Percentiles rank a stretch among this genome's conserved stretches.
phyloP scores from a whole-genome alignment of 257 asterid genomes.

The Ocimum tenuiflorum region DNA sequence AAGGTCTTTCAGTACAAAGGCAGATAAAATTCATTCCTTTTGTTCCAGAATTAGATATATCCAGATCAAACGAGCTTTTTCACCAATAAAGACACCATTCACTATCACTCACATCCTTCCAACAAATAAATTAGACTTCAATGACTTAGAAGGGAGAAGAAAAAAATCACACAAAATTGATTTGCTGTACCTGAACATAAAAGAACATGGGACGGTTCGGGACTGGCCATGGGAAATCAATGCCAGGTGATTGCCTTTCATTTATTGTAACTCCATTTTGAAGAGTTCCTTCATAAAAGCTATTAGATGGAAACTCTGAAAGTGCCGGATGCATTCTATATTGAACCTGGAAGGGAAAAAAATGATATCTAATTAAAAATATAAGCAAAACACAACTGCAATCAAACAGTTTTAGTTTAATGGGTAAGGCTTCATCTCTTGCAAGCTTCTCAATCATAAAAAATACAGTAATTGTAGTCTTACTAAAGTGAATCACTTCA shows the following conservation, averaged over 20 bases:
- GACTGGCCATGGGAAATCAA: constrained; percentile 99
- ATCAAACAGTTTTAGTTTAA: constrained; percentile 3
- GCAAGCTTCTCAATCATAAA: constrained; percentile 13
- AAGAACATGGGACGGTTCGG: constrained; percentile 98
- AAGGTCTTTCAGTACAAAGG: background rate
- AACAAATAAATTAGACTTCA: constrained; percentile 1
- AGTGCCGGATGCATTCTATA: constrained; percentile 99
- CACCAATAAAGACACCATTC: too few relatives aligned
- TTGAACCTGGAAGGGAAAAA: constrained; percentile 61
- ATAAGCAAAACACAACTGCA: background rate
- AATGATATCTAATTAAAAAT: background rate
- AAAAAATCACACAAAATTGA: constrained; percentile 9
- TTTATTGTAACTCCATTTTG: constrained; percentile 94
- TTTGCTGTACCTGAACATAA: constrained; percentile 74
- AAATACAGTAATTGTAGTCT: background rate
- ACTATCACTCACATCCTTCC: background rate
- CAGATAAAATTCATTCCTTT: background rate
- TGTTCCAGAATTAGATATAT: constrained; percentile 11
- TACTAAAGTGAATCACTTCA: too few relatives aligned
- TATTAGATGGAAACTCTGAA: constrained; percentile 93
- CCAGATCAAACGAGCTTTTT: background rate
- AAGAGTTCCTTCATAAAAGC: constrained; percentile 97
- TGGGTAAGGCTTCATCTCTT: background rate
- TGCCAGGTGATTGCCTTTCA: constrained; percentile 92
- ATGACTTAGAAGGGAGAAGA: background rate